Evolutionary conservation across 2,329 filamentous ascomycete species (phyloP).

Genomic region (Waltergamsia citrina): DNA sequence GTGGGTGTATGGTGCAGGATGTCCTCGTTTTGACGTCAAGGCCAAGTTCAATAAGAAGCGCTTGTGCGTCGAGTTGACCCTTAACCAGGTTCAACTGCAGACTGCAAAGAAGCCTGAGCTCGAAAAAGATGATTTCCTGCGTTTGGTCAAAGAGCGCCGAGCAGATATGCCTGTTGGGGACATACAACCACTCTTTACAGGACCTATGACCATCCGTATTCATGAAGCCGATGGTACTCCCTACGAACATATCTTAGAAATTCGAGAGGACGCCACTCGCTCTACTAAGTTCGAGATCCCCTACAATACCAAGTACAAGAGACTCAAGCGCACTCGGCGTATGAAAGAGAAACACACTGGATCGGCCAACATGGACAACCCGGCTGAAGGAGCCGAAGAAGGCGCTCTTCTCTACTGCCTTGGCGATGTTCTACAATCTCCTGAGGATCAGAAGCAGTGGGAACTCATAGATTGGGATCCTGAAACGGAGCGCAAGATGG

Average conservation of each 20-base stretch:
- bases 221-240: constrained; percentile 97
- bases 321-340: constrained; percentile 77
- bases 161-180: constrained; percentile 59
- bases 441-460: constrained; percentile 79
- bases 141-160: constrained; percentile 73
- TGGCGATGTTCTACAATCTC: constrained; percentile 77
- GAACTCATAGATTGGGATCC: constrained; percentile 79
- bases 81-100: constrained; percentile 63
- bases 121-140: constrained; percentile 67
- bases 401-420: constrained; percentile 75
- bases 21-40: constrained; percentile 75
- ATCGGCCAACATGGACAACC: constrained; percentile 51
- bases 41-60: constrained; percentile 98
- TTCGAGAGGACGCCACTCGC: constrained; percentile 75
- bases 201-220: constrained; percentile 94
- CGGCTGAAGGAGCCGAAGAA: constrained; percentile 57
- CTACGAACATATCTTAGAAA: constrained; percentile 95
- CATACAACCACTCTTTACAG: constrained; percentile 76
- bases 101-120: constrained; percentile 35
- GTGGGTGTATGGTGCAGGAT: constrained; percentile 84
- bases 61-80: constrained; percentile 83
- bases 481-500: constrained; percentile 85
- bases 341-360: constrained; percentile 62
- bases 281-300: constrained; percentile 80
- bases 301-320: constrained; percentile 98